phyloP scores from a whole-genome alignment of 805 yeast species.

The Candida yuanshanica region DNA sequence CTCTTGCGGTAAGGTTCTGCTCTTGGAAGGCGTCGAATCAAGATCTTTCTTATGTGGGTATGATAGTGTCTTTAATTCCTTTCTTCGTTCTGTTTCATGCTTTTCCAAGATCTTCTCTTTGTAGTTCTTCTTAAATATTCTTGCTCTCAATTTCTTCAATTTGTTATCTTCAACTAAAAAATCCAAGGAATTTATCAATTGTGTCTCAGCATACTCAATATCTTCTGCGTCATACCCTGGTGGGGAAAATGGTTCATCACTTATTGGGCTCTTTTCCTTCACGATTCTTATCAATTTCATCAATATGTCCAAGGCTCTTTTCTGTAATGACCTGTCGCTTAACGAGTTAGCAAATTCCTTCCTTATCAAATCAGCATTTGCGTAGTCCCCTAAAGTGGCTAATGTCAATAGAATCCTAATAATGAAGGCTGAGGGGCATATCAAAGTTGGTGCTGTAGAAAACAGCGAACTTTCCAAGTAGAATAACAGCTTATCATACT shows the following conservation, averaged over 20 bases:
- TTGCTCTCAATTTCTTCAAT: conserved; percentile 8
- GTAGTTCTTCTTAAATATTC: conserved; percentile 10
- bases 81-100: not conserved
- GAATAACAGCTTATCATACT: conserved; percentile 32
- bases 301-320: conserved; percentile 30
- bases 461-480: conserved; percentile 27
- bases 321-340: conserved; percentile 25
- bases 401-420: conserved; percentile 32
- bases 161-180: conserved; percentile 6
- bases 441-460: conserved; percentile 19
- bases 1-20: not conserved
- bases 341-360: conserved; percentile 22
- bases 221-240: conserved; percentile 8
- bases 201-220: conserved; percentile 8
- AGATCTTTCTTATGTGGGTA: not conserved
- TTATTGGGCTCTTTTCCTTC: conserved; percentile 2
- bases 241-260: conserved; percentile 2
- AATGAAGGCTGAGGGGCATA: conserved; percentile 29
- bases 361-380: conserved; percentile 17
- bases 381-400: conserved; percentile 27
- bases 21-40: not conserved
- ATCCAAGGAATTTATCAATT: conserved; percentile 8
- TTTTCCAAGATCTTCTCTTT: conserved; percentile 3
- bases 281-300: conserved; percentile 13
- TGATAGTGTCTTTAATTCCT: not conserved